phyloP scores from a whole-genome alignment of 352 stramenopile genomes.

The Phytophthora palmivora region DNA sequence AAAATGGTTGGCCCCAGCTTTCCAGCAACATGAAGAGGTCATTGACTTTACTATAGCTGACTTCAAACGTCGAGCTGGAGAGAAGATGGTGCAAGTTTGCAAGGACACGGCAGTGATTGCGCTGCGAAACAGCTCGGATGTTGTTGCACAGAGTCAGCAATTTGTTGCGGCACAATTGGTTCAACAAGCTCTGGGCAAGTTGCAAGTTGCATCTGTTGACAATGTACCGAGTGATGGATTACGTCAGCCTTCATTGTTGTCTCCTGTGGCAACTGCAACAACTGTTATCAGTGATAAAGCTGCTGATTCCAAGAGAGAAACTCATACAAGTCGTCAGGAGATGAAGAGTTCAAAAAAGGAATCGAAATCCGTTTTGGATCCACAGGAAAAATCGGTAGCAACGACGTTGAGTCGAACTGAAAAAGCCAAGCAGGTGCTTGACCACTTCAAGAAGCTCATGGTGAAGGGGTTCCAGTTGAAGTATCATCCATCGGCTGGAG shows the following conservation, averaged over 20 bases:
- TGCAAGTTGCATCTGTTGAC: constrained; percentile 12
- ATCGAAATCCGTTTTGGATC: constrained; percentile 9
- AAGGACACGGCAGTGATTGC: constrained; percentile 72
- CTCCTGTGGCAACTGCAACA: constrained; percentile 9
- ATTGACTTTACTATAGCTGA: constrained; percentile 66
- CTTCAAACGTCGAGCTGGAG: constrained; percentile 67
- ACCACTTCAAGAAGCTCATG: constrained; percentile 80
- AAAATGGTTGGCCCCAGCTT: constrained; percentile 66
- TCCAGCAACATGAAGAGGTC: constrained; percentile 68
- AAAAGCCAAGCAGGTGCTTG: constrained; percentile 66
- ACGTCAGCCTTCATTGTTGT: constrained; percentile 25
- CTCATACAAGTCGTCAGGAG: neutral
- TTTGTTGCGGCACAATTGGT: constrained; percentile 69
- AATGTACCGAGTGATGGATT: constrained; percentile 12
- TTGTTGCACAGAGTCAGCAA: constrained; percentile 70
- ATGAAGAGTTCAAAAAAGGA: constrained; percentile 25
- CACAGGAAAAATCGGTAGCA: constrained; percentile 16
- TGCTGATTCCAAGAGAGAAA: constrained; percentile 5
- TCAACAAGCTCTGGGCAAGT: constrained; percentile 63
- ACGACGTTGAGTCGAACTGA: constrained; percentile 32
- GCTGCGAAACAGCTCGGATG: constrained; percentile 62
- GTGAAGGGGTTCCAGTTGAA: constrained; percentile 70
- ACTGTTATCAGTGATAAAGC: constrained; percentile 2
- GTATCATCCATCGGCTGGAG: constrained; percentile 56
- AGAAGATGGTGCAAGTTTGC: constrained; percentile 70